Conservation (phyloP, 2,329 filamentous ascomycete species). For the Microcyclospora tardicrescens region DNA sequence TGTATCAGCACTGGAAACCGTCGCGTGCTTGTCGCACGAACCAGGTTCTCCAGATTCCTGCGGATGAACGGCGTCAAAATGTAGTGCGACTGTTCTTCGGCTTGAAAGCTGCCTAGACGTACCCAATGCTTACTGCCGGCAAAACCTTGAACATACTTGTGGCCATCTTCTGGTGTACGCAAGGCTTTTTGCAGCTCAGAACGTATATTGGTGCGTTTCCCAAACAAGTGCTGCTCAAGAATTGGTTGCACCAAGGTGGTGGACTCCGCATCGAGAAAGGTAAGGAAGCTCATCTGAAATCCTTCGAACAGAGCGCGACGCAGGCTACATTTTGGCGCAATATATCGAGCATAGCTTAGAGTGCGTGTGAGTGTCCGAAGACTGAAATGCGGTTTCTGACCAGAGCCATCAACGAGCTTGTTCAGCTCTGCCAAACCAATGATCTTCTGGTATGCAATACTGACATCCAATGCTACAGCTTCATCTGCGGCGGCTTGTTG, state of each 20-base stretch:
- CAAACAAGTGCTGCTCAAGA: constrained; percentile 68
- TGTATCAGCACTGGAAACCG: constrained; percentile 91
- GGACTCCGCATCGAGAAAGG: constrained; percentile 69
- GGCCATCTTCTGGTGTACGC: constrained; percentile 62
- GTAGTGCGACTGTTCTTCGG: constrained; percentile 71
- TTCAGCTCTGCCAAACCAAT: constrained; percentile 72
- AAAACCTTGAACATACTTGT: constrained; percentile 53
- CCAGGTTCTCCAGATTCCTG: constrained; percentile 85
- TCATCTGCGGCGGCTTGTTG: constrained; percentile 55
- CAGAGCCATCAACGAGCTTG: constrained; percentile 81
- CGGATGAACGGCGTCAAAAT: constrained; percentile 95
- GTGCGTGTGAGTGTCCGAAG: constrained; percentile 85
- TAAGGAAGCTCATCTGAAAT: constrained; percentile 96
- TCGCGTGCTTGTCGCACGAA: constrained; percentile 81
- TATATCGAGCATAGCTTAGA: constrained; percentile 74
- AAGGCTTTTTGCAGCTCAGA: constrained; percentile 68
- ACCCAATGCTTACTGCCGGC: constrained; percentile 50
- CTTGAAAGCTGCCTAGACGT: constrained; percentile 54
- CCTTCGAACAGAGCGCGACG: constrained; percentile 83
- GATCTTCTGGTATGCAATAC: constrained; percentile 75
- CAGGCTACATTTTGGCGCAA: constrained; percentile 71
- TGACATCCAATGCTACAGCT: constrained; percentile 65
- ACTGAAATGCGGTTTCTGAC: constrained; percentile 94
- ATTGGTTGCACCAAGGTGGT: constrained; percentile 66
- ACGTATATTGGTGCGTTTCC: constrained; percentile 53